Evolutionary conservation across 176 grass and related monocot species (phyloP).

Genomic region (Zizania latifolia): DNA sequence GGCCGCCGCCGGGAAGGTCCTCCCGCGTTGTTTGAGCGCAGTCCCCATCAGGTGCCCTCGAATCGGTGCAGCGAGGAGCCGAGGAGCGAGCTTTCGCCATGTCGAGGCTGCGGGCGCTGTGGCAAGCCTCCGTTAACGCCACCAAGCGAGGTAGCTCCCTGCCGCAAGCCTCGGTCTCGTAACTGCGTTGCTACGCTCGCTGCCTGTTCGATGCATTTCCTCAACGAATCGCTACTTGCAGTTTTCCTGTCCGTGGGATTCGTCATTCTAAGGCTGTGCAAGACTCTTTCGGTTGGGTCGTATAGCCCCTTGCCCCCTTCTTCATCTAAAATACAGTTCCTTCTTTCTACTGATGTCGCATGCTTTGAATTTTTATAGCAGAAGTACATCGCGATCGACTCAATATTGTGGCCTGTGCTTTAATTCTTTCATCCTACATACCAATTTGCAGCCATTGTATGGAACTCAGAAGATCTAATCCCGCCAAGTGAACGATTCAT

Average conservation of each 20-base stretch:
- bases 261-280: not conserved
- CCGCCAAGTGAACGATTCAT: conserved; percentile 71
- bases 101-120: conserved; percentile 59
- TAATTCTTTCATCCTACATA: not conserved
- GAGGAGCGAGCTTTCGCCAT: conserved; percentile 28
- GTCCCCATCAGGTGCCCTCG: too few species aligned
- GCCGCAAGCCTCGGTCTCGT: not conserved
- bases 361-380: not conserved
- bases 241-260: not conserved
- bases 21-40: too few species aligned
- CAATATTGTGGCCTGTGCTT: not conserved
- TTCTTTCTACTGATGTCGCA: not conserved
- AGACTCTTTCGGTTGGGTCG: not conserved
- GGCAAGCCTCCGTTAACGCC: conserved; percentile 64
- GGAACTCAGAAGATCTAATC: conserved; percentile 81
- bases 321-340: too few species aligned
- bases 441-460: conserved; percentile 46
- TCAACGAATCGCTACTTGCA: not conserved
- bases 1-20: too few species aligned
- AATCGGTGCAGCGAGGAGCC: too few species aligned
- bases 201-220: not conserved
- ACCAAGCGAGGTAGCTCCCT: conserved; percentile 54
- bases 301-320: too few species aligned
- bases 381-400: not conserved
- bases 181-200: not conserved